Conservation (phyloP, 2,329 filamentous ascomycete genomes). For the Apiospora kogelbergensis region DNA sequence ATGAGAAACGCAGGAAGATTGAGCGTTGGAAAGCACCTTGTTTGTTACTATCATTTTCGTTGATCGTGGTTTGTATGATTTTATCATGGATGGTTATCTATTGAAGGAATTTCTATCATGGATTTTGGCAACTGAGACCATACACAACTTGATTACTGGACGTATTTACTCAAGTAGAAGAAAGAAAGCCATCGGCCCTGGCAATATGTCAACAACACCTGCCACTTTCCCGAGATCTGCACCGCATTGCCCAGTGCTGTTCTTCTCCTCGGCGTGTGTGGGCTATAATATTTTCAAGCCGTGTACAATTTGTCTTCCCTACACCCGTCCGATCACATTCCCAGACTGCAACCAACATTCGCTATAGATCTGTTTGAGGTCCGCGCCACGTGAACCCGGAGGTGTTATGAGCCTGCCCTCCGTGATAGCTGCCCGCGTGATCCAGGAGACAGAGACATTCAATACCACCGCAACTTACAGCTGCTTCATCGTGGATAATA, state of each 20-base stretch:
- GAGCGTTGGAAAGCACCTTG: neutral
- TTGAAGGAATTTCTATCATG: too few relatives aligned
- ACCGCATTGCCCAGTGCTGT: neutral
- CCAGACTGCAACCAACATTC: constrained; percentile 37
- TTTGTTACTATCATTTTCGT: neutral
- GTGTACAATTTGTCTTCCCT: constrained; percentile 41
- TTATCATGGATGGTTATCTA: neutral
- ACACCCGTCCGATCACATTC: constrained; percentile 35
- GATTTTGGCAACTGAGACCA: too few relatives aligned
- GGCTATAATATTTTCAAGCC: constrained; percentile 27
- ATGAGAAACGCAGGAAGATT: neutral
- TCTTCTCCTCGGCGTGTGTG: constrained; percentile 12
- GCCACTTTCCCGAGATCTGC: neutral
- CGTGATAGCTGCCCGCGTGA: constrained; percentile 26
- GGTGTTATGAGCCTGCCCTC: neutral
- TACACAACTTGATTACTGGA: too few relatives aligned
- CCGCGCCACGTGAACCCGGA: constrained; percentile 31
- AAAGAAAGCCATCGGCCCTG: neutral
- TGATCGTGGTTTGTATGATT: neutral
- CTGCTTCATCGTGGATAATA: constrained; percentile 38
- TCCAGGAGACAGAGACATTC: neutral
- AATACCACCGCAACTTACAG: neutral
- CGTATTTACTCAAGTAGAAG: too few relatives aligned
- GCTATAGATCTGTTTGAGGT: constrained; percentile 31
- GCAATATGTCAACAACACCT: neutral